phyloP scores from a whole-genome alignment of 2,329 filamentous ascomycete genomes.

The Alternaria ventricosa region DNA sequence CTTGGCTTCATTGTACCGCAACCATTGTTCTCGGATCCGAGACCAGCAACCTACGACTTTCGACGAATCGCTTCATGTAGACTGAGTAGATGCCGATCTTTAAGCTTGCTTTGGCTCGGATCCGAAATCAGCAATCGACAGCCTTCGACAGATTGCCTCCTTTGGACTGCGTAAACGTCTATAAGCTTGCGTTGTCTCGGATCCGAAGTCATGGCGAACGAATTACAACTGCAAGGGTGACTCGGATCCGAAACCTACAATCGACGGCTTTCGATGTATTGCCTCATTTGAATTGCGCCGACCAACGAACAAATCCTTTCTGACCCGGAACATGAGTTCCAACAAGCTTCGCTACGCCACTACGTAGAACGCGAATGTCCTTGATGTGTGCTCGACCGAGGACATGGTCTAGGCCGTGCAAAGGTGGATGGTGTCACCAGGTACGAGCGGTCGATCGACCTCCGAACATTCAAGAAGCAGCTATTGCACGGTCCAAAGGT shows the following conservation, averaged over 20 bases:
- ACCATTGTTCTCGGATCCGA: background rate
- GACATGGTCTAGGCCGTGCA: background rate
- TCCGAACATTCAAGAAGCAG: no score
- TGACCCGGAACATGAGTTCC: background rate
- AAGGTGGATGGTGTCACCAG: background rate
- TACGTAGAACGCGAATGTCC: background rate
- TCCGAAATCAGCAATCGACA: background rate
- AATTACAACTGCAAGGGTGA: background rate
- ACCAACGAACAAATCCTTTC: background rate
- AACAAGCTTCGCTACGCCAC: background rate
- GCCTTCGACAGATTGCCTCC: accelerated
- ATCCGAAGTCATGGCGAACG: background rate
- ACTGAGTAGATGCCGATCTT: background rate
- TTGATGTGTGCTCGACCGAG: background rate
- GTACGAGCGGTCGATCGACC: background rate
- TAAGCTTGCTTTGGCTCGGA: background rate
- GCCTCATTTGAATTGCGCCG: no score
- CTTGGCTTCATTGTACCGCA: background rate
- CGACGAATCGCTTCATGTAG: background rate
- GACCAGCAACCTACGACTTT: background rate
- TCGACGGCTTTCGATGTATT: background rate
- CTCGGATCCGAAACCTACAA: background rate
- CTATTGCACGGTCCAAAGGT: background rate
- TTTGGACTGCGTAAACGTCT: background rate
- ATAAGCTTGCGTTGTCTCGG: background rate